Evolutionary conservation across 1,284 basidiomycete species (phyloP).

Genomic region (Apiotrichum mycotoxinovorans): DNA sequence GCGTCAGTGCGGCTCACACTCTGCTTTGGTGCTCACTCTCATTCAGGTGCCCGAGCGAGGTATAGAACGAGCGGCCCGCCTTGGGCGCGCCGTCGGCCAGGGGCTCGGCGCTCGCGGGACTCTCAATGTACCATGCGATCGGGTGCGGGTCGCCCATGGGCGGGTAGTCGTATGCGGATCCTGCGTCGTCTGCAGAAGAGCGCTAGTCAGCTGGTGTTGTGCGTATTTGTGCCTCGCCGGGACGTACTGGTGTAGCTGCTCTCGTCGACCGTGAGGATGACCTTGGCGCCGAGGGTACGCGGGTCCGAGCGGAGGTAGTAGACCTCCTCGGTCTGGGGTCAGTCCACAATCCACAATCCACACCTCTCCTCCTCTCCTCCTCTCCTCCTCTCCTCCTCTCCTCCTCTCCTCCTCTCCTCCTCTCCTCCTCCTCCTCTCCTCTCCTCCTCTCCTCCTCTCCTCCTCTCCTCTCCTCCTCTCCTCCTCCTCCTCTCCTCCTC

Average conservation of each 20-base stretch:
- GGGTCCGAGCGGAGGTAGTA: conserved; percentile 78
- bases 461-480: no score
- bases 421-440: no score
- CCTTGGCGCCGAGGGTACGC: conserved; percentile 60
- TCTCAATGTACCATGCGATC: conserved; percentile 69
- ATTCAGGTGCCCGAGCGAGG: conserved; percentile 69
- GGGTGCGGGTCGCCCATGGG: conserved; percentile 45
- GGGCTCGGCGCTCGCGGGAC: conserved; percentile 57
- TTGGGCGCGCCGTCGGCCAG: conserved; percentile 43
- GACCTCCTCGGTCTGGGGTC: conserved; percentile 47
- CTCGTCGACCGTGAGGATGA: conserved; percentile 66
- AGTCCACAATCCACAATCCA: background rate
- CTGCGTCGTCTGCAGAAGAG: conserved; percentile 39
- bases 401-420: no score
- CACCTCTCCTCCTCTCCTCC: background rate
- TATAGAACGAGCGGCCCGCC: conserved; percentile 75
- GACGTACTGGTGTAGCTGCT: conserved; percentile 60
- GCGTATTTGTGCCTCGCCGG: background rate
- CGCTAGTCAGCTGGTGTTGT: background rate
- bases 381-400: no score
- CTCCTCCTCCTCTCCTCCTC: no score
- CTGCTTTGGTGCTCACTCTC: conserved; percentile 50
- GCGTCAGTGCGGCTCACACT: background rate
- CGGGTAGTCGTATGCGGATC: conserved; percentile 24
- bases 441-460: no score